These are phyloP conservation scores for Macadamia integrifolia DNA, from an alignment of 164 flowering plant genomes.

Conservation along the genomic window DNA sequence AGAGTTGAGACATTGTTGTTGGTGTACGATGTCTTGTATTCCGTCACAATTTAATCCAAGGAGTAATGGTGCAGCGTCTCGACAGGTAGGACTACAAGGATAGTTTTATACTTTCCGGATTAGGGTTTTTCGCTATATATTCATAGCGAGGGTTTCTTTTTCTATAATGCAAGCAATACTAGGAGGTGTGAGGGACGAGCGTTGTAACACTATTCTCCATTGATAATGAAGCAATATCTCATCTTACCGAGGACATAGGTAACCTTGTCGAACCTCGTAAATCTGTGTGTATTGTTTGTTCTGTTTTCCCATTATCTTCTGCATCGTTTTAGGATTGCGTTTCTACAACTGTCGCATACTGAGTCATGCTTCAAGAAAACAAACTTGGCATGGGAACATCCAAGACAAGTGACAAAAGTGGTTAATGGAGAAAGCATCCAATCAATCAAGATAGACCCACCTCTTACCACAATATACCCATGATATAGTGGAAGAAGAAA, in stretches of 20 bases:
- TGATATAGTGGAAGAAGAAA: constrained; percentile 29
- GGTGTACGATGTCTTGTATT: constrained; percentile 41
- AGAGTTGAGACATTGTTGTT: constrained; percentile 59
- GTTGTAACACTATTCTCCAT: too few relatives aligned
- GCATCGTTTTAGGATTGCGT: constrained; percentile 10
- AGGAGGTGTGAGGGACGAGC: too few relatives aligned
- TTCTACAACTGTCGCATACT: too few relatives aligned
- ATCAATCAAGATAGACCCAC: constrained; percentile 23
- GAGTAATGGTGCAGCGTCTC: constrained; percentile 56
- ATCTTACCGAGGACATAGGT: too few relatives aligned
- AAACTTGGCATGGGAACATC: constrained; percentile 27
- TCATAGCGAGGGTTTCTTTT: too few relatives aligned
- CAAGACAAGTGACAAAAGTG: constrained; percentile 23
- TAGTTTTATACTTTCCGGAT: too few relatives aligned
- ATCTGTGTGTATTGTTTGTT: too few relatives aligned
- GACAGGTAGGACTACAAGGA: constrained; percentile 20
- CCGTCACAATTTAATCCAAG: too few relatives aligned
- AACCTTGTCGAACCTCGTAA: too few relatives aligned
- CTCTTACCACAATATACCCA: constrained; percentile 22
- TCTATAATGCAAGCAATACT: too few relatives aligned
- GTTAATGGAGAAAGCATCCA: constrained; percentile 18
- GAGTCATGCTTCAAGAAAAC: constrained; percentile 51
- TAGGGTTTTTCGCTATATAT: too few relatives aligned
- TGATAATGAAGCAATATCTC: too few relatives aligned
- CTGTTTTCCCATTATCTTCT: constrained; percentile 28